Conservation (phyloP, 2,329 filamentous ascomycete genomes). For the Fulvia fulva region DNA sequence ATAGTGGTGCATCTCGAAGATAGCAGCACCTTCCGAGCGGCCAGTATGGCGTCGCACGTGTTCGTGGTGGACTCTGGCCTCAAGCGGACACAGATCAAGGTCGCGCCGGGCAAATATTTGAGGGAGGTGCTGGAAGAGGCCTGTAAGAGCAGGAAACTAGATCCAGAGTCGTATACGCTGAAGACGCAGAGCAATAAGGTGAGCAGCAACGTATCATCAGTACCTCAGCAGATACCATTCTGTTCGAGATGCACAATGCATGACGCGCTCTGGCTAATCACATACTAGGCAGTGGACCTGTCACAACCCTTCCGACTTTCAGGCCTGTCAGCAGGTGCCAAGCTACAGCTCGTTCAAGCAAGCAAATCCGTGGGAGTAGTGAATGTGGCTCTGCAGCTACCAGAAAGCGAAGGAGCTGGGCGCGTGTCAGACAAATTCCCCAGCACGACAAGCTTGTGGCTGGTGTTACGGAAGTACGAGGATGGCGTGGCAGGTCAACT, state of each 20-base stretch:
- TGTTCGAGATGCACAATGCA: background rate
- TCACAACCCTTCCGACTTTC: constrained; percentile 79
- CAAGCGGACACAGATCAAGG: constrained; percentile 75
- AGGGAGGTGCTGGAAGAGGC: constrained; percentile 84
- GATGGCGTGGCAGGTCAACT: constrained; percentile 57
- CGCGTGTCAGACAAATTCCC: constrained; percentile 81
- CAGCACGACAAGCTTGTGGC: constrained; percentile 84
- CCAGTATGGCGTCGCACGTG: constrained; percentile 70
- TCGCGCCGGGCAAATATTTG: constrained; percentile 73
- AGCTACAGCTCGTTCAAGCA: constrained; percentile 83
- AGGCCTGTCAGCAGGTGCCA: constrained; percentile 78
- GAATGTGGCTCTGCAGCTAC: constrained; percentile 82
- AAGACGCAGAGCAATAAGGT: constrained; percentile 84
- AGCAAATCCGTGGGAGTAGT: constrained; percentile 82
- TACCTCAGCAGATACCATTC: background rate
- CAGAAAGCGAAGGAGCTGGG: constrained; percentile 63
- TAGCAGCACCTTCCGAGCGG: background rate
- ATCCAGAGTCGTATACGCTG: constrained; percentile 69
- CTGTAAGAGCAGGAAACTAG: constrained; percentile 73
- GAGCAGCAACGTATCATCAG: background rate
- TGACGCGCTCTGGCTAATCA: background rate
- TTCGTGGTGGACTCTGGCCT: constrained; percentile 80
- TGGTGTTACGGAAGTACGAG: constrained; percentile 85
- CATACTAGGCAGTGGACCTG: constrained; percentile 64
- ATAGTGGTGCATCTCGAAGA: background rate